Base-by-base conservation (phyloP, 192 early-diverging fungal species). In the Coemansia sp. region DNA sequence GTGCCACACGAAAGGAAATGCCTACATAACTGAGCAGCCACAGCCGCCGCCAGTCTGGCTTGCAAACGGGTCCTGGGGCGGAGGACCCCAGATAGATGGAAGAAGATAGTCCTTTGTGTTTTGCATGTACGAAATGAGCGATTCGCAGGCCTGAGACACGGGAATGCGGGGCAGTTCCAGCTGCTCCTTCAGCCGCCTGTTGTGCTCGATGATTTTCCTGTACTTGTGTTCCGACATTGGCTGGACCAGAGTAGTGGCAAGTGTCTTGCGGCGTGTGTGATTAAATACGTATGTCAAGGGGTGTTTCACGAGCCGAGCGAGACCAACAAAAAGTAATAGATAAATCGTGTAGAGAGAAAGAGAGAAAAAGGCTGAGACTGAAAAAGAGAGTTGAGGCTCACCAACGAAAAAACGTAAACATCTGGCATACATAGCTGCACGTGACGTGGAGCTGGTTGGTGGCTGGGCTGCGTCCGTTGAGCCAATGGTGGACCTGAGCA, bases 111-210 rank as follows among this genome's bases (percentile, higher is more conserved):
- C 87, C 73, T 86, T 87, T 71, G 87, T 89, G 67, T 68, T 79
- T 62, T 74, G 81, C 26, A 81, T 82, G 61, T 81, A 89, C 58
- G 80, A 73, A 65, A 87, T 89, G 60, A 89, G 77, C 71, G 86
- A 72, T 58, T 82, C 77, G 73, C 83, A 77, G 35, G 92, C 90
- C 62, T 92, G 89, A 41, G 92, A 92, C 35, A 91, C 89, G 38
- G 89, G 78, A 20, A 93, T 90, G 38, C 91, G 88, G 21, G 83
- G 86, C 69, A 93, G 85, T 57, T 93, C 92, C 41, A 93, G 88
- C 73, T 90, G 90, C 64, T 93, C 91, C 69, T 85, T 84, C 58
- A 93, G 67, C n/a, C 88, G 85, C 63, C 86, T 85, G 77, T 89
- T 92, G 69, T 89, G 83, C 75, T 93, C 92, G 73, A 85, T 65